A percentile compares a stretch with the other conserved stretches of the same genome.
phyloP scores from a whole-genome alignment of 108 stramenopile species.

The Skeletonema menzelii region DNA sequence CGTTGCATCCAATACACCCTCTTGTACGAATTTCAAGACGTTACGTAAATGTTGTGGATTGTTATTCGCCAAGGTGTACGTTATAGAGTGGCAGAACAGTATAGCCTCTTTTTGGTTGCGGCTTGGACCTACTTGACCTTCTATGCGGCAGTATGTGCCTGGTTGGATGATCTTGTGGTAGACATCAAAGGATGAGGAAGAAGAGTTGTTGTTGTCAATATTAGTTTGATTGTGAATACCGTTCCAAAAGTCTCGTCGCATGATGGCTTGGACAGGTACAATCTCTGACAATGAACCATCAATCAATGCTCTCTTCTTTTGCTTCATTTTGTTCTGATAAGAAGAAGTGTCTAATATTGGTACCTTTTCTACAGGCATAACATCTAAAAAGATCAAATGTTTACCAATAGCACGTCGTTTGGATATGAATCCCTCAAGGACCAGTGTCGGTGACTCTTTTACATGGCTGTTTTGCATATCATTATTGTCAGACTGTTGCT shows the following conservation, averaged over 20 bases:
- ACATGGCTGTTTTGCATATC: background rate
- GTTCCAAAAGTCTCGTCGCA: conserved; percentile 39
- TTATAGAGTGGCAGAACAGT: conserved; percentile 13
- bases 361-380: conserved; percentile 6
- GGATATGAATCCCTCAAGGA: conserved; percentile 27
- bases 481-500: background rate
- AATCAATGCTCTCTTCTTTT: background rate
- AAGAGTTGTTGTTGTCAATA: background rate
- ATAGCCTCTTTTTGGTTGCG: conserved; percentile 22
- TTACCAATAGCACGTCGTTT: conserved; percentile 19
- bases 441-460: background rate
- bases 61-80: conserved; percentile 26
- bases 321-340: background rate
- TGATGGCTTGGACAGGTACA: conserved; percentile 29
- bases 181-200: conserved; percentile 16
- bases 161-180: conserved; percentile 46
- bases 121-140: conserved; percentile 34
- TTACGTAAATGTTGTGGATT: conserved; percentile 45
- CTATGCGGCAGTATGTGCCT: conserved; percentile 20
- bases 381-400: conserved; percentile 29
- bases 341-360: background rate
- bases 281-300: conserved; percentile 5
- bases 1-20: conserved; percentile 21
- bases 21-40: conserved; percentile 21
- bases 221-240: background rate